Base-by-base conservation (phyloP, 192 early-diverging fungal genomes). In the Phycomyces blakesleeanus region DNA sequence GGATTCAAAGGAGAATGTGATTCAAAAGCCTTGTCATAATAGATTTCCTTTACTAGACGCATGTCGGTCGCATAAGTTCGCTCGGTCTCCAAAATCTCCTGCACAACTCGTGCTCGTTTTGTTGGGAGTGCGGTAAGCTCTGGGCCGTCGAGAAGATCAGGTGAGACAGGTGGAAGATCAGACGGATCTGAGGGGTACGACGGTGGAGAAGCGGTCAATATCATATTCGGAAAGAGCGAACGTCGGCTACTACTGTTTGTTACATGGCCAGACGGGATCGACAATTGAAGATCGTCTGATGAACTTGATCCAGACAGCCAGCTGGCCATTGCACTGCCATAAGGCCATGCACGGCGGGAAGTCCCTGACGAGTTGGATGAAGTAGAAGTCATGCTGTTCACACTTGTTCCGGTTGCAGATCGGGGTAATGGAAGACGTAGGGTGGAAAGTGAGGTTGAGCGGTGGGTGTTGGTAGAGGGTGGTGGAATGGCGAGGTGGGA, bases 31-130 rank as follows among this genome's bases (percentile, higher is more conserved):
- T 56, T 29, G 87, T 83, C 10, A 68, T 85, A 85, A 37, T 89
- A 83, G 27, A 87, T 77, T 42, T 89, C 84, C 25, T 84, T 78
- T 27, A 94, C 55, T n/a, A 91, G 73, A 14, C 80, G 66, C 82
- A 94, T 81, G 59, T 94, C 93, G 9, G 78, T 79, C 25, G 87
- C 73, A 52, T 83, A 94, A 6, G 77, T 70, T 24, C 76, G 72
- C 57, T 94, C 93, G 3, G 93, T 92, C 49, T 84, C 80, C 0
- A 91, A 72, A 51, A 94, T 66, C 60, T 94, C 93, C 44, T 80
- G 77, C 10, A 91, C 71, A 26, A 92, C 87, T 39, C 51, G 61
- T 39, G 34, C 22, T 37, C 61, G 50, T 16, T 63, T 63, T 47
- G 44, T 14, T 47, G 12, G 44, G 44, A 3, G 44, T 14, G 44